phyloP scores from a whole-genome alignment of 805 yeast species.

The Metschnikowia lochheadii region DNA sequence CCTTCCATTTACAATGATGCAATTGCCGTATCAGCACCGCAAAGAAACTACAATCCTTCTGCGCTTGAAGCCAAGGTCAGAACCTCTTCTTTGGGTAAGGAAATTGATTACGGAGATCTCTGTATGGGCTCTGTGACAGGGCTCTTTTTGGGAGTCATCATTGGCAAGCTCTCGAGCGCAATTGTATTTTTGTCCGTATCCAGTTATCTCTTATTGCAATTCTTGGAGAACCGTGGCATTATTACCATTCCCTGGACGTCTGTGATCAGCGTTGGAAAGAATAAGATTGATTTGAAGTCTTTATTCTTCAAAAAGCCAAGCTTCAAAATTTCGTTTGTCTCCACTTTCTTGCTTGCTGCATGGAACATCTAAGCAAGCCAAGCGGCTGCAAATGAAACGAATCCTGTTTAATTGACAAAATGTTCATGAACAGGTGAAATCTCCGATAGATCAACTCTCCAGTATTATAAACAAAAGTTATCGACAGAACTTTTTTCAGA shows the following conservation, averaged over 20 bases:
- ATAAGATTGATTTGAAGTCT: slow-evolving; percentile 42
- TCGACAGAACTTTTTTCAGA: no score
- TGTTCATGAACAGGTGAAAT: no score
- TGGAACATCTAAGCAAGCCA: slow-evolving; percentile 35
- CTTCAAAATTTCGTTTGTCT: slow-evolving; percentile 53
- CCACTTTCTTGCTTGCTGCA: slow-evolving; percentile 57
- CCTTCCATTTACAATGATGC: slow-evolving; percentile 13
- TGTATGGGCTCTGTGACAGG: slow-evolving; percentile 64
- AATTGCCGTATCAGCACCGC: slow-evolving; percentile 13
- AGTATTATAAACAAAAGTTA: neutral
- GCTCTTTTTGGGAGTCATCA: slow-evolving; percentile 51
- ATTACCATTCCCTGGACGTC: slow-evolving; percentile 44
- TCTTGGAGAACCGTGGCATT: slow-evolving; percentile 52
- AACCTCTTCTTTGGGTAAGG: slow-evolving; percentile 35
- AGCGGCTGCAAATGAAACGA: neutral
- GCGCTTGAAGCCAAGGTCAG: slow-evolving; percentile 9
- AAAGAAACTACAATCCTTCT: slow-evolving; percentile 10
- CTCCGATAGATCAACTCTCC: neutral
- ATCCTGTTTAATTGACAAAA: no score
- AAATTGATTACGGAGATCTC: slow-evolving; percentile 56
- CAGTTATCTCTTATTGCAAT: slow-evolving; percentile 41
- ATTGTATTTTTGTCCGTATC: slow-evolving; percentile 50
- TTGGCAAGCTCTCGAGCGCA: slow-evolving; percentile 57
- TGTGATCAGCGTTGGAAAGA: slow-evolving; percentile 29
- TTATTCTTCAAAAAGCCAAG: slow-evolving; percentile 57